These are phyloP conservation scores for Phytophthora pseudosyringae DNA, from an alignment of 352 stramenopile species.

Conservation along the genomic window DNA sequence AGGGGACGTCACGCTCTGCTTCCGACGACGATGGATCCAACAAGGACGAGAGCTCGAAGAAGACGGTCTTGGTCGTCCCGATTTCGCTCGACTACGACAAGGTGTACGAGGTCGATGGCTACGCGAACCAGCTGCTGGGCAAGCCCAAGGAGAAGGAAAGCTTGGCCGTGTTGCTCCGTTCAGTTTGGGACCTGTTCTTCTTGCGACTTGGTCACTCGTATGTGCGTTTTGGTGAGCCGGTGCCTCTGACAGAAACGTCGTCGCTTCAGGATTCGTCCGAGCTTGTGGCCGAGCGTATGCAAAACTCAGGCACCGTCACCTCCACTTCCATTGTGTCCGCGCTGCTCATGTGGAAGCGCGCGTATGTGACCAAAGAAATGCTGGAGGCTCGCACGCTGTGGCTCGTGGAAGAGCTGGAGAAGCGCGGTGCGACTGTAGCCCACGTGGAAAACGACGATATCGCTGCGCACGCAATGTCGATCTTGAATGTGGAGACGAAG, in stretches of 20 bases:
- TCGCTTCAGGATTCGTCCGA: conserved; percentile 57
- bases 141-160: conserved; percentile 88
- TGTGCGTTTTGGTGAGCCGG: conserved; percentile 79
- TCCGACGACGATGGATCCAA: conserved; percentile 25
- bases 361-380: conserved; percentile 66
- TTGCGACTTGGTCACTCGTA: conserved; percentile 84
- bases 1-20: conserved; percentile 19
- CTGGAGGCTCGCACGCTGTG: conserved; percentile 57
- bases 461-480: conserved; percentile 61
- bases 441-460: conserved; percentile 64
- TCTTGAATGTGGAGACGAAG: conserved; percentile 61
- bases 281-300: conserved; percentile 73
- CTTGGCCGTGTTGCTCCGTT: conserved; percentile 74
- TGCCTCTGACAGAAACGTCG: conserved; percentile 58
- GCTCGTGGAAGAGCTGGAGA: conserved; percentile 60
- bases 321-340: conserved; percentile 76
- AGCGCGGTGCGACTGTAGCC: conserved; percentile 56
- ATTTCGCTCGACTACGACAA: conserved; percentile 92
- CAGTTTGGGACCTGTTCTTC: conserved; percentile 76
- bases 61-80: conserved; percentile 76
- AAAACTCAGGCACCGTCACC: conserved; percentile 76
- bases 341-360: conserved; percentile 82
- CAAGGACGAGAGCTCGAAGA: conserved; percentile 33
- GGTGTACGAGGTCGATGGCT: conserved; percentile 88
- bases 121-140: conserved; percentile 86